Evolutionary conservation across 805 yeast species (phyloP).

Genomic region (Danielia reshetovae): DNA sequence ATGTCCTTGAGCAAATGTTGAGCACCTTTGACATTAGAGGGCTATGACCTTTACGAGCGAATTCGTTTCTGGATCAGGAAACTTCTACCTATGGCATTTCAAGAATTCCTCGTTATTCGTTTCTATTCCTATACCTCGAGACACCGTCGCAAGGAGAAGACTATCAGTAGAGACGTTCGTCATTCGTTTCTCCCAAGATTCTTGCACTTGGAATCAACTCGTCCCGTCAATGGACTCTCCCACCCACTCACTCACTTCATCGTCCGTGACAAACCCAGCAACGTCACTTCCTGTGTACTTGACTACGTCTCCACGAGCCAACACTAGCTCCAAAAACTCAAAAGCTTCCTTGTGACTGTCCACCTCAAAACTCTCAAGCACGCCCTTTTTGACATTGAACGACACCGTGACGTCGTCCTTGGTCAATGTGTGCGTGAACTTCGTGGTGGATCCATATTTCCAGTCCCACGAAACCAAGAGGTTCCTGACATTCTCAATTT

Average conservation of each 20-base stretch:
- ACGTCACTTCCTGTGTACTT: constrained; percentile 40
- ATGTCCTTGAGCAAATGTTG: too few relatives aligned
- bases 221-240: constrained; percentile 46
- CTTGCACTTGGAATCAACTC: too few relatives aligned
- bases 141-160: too few relatives aligned
- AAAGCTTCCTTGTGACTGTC: constrained; percentile 22
- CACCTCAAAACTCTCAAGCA: constrained; percentile 21
- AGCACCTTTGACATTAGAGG: too few relatives aligned
- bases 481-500: constrained; percentile 36
- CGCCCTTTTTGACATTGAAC: constrained; percentile 43
- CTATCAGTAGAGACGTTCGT: too few relatives aligned
- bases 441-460: constrained; percentile 75
- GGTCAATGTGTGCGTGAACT: constrained; percentile 51
- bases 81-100: too few relatives aligned
- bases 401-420: constrained; percentile 29
- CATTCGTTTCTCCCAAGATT: too few relatives aligned
- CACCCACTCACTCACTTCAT: constrained; percentile 42
- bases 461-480: constrained; percentile 62
- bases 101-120: too few relatives aligned
- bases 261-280: constrained; percentile 43
- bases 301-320: constrained; percentile 24
- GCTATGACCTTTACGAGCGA: too few relatives aligned
- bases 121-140: too few relatives aligned
- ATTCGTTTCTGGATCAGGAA: too few relatives aligned
- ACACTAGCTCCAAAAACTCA: constrained; percentile 26